Evolutionary conservation across 2,329 filamentous ascomycete genomes (phyloP).

Genomic region (Nigrospora osmanthi): DNA sequence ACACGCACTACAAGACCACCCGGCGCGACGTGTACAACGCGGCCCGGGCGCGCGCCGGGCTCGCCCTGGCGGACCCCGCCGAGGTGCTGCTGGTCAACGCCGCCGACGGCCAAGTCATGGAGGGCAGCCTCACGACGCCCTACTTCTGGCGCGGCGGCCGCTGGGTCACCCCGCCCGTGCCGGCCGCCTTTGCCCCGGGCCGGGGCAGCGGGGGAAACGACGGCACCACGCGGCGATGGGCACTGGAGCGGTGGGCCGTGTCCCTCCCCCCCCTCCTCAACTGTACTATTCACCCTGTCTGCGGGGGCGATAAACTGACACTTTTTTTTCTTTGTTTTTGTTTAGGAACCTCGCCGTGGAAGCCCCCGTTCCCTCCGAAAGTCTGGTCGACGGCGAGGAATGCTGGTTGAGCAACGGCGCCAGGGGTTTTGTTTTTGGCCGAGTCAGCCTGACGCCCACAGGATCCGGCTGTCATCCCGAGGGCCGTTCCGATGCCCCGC

Average conservation of each 20-base stretch:
- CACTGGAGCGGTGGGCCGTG: slow-evolving; percentile 53
- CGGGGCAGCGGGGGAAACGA: slow-evolving; percentile 66
- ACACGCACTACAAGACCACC: slow-evolving; percentile 83
- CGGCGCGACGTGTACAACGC: slow-evolving; percentile 62
- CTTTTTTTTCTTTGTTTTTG: no score
- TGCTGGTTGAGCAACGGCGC: slow-evolving; percentile 89
- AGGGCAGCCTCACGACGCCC: slow-evolving; percentile 74
- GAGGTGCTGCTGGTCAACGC: slow-evolving; percentile 73
- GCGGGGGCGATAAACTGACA: slow-evolving; percentile 4
- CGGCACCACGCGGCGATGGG: slow-evolving; percentile 77
- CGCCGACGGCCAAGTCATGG: slow-evolving; percentile 61
- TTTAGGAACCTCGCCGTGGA: slow-evolving; percentile 55
- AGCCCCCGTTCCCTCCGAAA: slow-evolving; percentile 48
- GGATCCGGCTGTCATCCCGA: no score
- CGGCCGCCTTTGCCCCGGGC: slow-evolving; percentile 23
- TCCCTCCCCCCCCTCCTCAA: no score
- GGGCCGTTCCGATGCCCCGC: no score
- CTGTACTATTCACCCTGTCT: not conserved
- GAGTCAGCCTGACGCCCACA: slow-evolving; percentile 1
- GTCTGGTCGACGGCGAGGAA: slow-evolving; percentile 63
- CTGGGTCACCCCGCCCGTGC: slow-evolving; percentile 77
- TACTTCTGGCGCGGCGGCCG: slow-evolving; percentile 67
- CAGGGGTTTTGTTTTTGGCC: slow-evolving; percentile 61
- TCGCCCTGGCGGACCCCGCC: slow-evolving; percentile 40
- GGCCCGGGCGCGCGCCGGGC: slow-evolving; percentile 54